These are phyloP conservation scores for Polyrhizophydium stewartii DNA, from an alignment of 371 early-diverging fungal genomes.

Conservation along the genomic window DNA sequence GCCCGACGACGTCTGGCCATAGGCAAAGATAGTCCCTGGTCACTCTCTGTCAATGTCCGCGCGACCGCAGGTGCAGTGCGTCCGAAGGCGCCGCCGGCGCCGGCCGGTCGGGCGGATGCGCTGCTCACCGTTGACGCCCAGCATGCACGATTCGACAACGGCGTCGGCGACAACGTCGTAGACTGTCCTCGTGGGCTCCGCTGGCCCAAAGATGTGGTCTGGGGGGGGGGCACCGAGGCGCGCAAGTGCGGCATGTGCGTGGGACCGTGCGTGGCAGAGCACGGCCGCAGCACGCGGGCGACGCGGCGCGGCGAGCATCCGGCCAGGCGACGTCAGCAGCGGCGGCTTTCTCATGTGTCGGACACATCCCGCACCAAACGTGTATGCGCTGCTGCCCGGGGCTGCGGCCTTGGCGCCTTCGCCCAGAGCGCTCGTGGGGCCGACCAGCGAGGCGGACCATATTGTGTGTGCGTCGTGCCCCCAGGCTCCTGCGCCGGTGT, in stretches of 20 bases:
- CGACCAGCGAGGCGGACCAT: neutral
- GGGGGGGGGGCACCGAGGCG: neutral
- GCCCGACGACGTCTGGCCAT: slow-evolving; percentile 96
- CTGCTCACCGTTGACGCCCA: neutral
- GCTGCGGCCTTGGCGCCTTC: neutral
- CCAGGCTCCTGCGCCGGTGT: neutral
- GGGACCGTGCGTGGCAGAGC: too few relatives aligned
- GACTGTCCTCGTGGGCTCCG: neutral
- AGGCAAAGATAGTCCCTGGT: slow-evolving; percentile 74
- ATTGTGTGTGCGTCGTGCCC: neutral
- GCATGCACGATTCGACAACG: neutral
- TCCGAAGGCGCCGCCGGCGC: neutral
- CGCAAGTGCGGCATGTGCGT: neutral
- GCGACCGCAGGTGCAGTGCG: neutral
- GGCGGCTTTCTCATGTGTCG: neutral
- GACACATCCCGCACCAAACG: slow-evolving; percentile 2
- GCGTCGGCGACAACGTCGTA: neutral
- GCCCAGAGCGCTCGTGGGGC: neutral
- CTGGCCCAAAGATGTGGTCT: slow-evolving; percentile 1
- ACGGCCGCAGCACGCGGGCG: neutral
- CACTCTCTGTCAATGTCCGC: neutral
- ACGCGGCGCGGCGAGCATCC: neutral
- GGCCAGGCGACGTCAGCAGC: neutral
- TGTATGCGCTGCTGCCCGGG: neutral
- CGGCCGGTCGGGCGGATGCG: neutral